Base-by-base conservation (phyloP, 495 filamentous ascomycete genomes). In the Annulohypoxylon maeteangense region DNA sequence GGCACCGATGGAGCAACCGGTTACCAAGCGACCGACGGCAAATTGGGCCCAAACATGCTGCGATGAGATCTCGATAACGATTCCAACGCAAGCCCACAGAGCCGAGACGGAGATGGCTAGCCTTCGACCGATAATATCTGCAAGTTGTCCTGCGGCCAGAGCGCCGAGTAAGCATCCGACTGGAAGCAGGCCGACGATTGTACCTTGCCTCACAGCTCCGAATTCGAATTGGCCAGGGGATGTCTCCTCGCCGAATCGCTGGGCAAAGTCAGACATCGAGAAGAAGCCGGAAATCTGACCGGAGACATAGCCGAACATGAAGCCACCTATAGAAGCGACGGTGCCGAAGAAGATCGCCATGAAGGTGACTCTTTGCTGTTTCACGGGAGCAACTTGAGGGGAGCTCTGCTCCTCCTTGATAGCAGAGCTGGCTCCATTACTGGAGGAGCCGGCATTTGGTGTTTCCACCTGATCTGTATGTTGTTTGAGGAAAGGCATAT, bases 221-320 rank as follows among this genome's bases (percentile, higher is more conserved):
- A 87, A 88, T 32, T 73, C 58, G 45, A 80, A 76, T 11, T 63
- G 57, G 56, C 75, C 79, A 7, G 75, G 58, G 38, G 44, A 50
- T 27, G 79, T 67, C 47, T 70, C 51, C 45, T 81, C 64, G 36
- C 85, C 84, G 62, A 88, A 88, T 32, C 86, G 81, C 1, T 59
- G 64, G 60, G 81, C 78, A 57, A 81, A 88, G 70, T 88, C 84
- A 0, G 72, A 4, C 90, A 91, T 92, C 34, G 81, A 82, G 55
- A 90, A 87, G 79, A 91, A 92, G 56, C 84, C 84, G 10, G 78
- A 80, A 3, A 80, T 83, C 16, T 85, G 81, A 78, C 80, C 78
- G 59, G 78, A 91, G 57, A 83, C 89, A 78, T 93, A 92, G 67
- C 91, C 91, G 69, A 93, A 93, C 78, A 93, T 90, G 81, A 93